Conservation (phyloP, 805 yeast genomes). For the Cyberlindnera galapagoensis region DNA sequence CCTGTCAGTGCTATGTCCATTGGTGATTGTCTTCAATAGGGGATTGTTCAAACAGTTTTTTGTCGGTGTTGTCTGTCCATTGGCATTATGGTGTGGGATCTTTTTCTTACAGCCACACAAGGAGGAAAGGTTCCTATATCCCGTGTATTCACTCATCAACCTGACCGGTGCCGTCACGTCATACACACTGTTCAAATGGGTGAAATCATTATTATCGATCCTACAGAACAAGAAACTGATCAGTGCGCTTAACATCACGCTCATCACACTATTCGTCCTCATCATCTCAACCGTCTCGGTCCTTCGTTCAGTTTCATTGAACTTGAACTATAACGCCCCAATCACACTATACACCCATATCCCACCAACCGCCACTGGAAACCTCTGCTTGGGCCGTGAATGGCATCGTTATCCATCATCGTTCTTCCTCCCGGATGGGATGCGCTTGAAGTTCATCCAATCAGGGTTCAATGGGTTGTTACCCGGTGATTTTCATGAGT, state of each 20-base stretch:
- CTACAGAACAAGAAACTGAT: constrained; percentile 5
- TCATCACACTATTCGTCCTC: not conserved
- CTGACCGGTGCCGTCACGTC: constrained; percentile 53
- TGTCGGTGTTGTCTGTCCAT: constrained; percentile 37
- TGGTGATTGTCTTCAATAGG: not conserved
- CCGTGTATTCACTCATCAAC: constrained; percentile 66
- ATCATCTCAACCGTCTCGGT: constrained; percentile 28
- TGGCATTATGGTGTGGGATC: constrained; percentile 58
- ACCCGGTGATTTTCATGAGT: constrained; percentile 78
- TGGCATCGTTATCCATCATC: constrained; percentile 94
- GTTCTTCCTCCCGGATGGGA: constrained; percentile 62
- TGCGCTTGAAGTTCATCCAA: constrained; percentile 58
- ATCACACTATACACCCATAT: constrained; percentile 46
- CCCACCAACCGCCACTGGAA: constrained; percentile 29
- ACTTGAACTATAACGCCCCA: constrained; percentile 69
- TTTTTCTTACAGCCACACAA: constrained; percentile 81
- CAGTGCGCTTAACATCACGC: not conserved
- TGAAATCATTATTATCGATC: constrained; percentile 5
- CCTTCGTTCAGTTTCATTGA: constrained; percentile 54
- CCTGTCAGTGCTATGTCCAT: constrained; percentile 5
- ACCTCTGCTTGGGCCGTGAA: constrained; percentile 88
- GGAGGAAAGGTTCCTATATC: constrained; percentile 88
- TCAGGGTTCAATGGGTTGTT: constrained; percentile 82
- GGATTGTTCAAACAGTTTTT: constrained; percentile 8
- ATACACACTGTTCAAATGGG: constrained; percentile 4